A percentile compares a stretch with the other conserved stretches of the same genome.
These are phyloP conservation scores for Lactifluus piperatus DNA, from an alignment of 768 basidiomycete species.

Conservation along the genomic window DNA sequence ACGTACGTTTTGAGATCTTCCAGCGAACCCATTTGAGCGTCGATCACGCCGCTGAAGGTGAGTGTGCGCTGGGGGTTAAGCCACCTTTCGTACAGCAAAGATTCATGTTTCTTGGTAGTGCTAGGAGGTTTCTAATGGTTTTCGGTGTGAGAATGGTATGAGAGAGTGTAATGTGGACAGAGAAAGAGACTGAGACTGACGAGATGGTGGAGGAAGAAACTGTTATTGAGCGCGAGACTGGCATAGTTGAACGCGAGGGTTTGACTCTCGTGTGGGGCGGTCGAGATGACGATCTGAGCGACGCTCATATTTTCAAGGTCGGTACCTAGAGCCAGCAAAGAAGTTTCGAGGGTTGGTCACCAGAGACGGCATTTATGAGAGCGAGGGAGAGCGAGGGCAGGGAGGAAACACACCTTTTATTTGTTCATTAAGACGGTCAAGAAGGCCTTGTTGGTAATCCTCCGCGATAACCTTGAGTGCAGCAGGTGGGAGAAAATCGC, in stretches of 20 bases:
- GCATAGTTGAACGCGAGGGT: conserved; percentile 85
- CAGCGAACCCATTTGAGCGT: conserved; percentile 50
- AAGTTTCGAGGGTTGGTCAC: neutral
- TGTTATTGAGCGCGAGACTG: conserved; percentile 87
- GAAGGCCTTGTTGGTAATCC: conserved; percentile 81
- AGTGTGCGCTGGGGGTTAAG: conserved; percentile 26
- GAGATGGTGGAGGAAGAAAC: conserved; percentile 83
- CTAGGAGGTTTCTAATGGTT: conserved; percentile 28
- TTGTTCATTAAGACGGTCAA: conserved; percentile 68
- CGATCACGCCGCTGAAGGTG: conserved; percentile 31
- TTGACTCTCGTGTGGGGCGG: conserved; percentile 47
- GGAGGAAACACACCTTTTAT: conserved; percentile 51
- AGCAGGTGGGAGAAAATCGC: conserved; percentile 66
- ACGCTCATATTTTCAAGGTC: conserved; percentile 48
- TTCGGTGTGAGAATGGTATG: too few relatives aligned
- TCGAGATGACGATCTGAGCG: conserved; percentile 62
- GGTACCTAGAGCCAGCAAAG: conserved; percentile 36
- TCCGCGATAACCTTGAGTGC: conserved; percentile 63
- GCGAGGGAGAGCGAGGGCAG: too few relatives aligned
- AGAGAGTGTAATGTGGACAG: too few relatives aligned
- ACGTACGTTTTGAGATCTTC: conserved; percentile 65
- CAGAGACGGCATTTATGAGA: neutral
- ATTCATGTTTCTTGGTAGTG: conserved; percentile 24
- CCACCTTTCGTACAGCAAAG: conserved; percentile 28
- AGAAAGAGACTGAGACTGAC: too few relatives aligned